Evolutionary conservation across 768 basidiomycete species (phyloP).

Genomic region (Rubroboletus satanas): DNA sequence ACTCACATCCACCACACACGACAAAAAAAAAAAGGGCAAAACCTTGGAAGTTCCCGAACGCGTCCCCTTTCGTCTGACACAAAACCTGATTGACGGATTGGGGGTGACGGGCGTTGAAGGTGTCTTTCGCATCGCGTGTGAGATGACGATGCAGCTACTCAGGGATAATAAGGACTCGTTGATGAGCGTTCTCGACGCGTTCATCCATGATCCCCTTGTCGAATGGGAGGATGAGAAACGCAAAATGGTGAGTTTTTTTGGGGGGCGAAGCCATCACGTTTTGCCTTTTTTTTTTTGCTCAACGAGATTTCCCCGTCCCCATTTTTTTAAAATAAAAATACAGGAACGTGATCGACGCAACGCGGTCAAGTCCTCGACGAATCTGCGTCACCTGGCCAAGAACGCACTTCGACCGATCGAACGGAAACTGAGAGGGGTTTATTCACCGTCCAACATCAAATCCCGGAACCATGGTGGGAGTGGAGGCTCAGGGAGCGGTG

Average conservation of each 20-base stretch:
- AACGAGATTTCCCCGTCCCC: neutral
- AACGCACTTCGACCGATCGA: constrained; percentile 77
- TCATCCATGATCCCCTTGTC: constrained; percentile 93
- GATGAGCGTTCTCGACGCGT: constrained; percentile 94
- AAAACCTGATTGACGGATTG: constrained; percentile 87
- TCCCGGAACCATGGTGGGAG: constrained; percentile 33
- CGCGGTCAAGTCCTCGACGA: constrained; percentile 45
- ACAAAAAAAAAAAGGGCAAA: constrained; percentile 57
- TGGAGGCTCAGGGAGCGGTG: constrained; percentile 19
- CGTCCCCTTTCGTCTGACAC: constrained; percentile 92
- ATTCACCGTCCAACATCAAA: constrained; percentile 44
- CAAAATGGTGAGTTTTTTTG: constrained; percentile 46
- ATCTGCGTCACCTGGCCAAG: constrained; percentile 66
- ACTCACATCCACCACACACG: neutral
- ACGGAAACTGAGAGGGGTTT: constrained; percentile 75
- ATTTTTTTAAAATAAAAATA: neutral
- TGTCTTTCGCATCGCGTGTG: constrained; percentile 86
- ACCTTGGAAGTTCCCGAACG: constrained; percentile 82
- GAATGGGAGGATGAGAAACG: constrained; percentile 90
- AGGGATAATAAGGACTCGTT: constrained; percentile 89
- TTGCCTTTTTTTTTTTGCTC: neutral
- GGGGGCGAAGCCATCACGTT: neutral
- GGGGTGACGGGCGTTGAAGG: constrained; percentile 95
- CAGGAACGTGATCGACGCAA: constrained; percentile 47
- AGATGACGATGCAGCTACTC: constrained; percentile 83